Evolutionary conservation across 1,139 yeast species (phyloP).

Genomic region (Saccharomycopsis crataegensis): DNA sequence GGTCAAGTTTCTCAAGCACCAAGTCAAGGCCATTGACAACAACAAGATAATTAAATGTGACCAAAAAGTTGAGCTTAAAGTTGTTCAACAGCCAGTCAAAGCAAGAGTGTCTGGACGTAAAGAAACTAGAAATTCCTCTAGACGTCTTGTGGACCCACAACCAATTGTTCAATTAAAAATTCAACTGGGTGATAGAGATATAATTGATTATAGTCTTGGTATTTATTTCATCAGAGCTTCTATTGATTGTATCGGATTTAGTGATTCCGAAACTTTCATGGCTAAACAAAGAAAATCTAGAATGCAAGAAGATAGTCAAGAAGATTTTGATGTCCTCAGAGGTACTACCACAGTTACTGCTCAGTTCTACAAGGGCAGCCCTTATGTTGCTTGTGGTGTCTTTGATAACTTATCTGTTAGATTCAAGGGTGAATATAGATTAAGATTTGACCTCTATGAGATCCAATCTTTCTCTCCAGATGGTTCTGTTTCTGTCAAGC

Average conservation of each 20-base stretch:
- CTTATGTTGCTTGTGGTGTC: conserved; percentile 19
- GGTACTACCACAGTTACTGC: conserved; percentile 18
- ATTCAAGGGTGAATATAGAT: conserved; percentile 19
- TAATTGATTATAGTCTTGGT: conserved; percentile 17
- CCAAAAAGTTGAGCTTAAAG: conserved; percentile 8
- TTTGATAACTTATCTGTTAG: conserved; percentile 19
- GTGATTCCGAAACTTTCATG: conserved; percentile 11
- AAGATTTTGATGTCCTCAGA: conserved; percentile 15
- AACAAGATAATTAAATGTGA: background rate
- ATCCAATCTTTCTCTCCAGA: conserved; percentile 9
- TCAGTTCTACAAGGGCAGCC: conserved; percentile 18
- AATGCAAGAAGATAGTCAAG: background rate
- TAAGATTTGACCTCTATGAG: conserved; percentile 16
- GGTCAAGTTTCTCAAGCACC: conserved; percentile 19
- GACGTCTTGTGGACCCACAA: conserved; percentile 20
- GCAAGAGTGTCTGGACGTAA: conserved; percentile 19
- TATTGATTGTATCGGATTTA: conserved; percentile 17
- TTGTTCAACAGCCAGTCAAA: conserved; percentile 19
- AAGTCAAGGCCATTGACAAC: conserved; percentile 14
- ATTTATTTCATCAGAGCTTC: conserved; percentile 17
- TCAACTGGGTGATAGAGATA: background rate
- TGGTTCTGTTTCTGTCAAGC: conserved; percentile 1
- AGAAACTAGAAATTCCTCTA: conserved; percentile 17
- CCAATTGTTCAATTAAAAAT: conserved; percentile 19
- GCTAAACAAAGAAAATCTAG: conserved; percentile 15